A percentile compares a stretch with the other conserved stretches of the same genome.
phyloP scores from a whole-genome alignment of 208 protist species.

The Naegleria lovaniensis region DNA sequence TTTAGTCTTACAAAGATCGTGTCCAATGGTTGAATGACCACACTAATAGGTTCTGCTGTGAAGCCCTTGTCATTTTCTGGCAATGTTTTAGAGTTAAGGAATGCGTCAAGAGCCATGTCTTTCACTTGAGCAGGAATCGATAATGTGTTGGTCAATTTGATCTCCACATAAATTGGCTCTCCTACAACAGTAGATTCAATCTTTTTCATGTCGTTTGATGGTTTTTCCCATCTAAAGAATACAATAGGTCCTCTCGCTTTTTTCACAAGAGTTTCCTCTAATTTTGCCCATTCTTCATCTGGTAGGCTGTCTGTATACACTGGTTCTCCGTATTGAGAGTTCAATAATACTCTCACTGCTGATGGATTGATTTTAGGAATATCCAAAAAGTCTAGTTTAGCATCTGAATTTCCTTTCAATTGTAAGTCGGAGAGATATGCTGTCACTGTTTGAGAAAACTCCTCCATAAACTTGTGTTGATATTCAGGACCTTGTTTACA shows the following conservation, averaged over 20 bases:
- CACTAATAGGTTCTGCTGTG: not conserved
- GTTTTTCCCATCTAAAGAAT: not conserved
- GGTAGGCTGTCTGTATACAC: not conserved
- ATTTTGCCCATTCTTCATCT: not conserved
- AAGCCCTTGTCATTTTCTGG: not conserved
- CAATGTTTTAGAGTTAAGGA: not conserved
- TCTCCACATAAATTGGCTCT: slow-evolving; percentile 18
- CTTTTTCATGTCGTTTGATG: not conserved
- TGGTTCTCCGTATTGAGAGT: slow-evolving; percentile 17
- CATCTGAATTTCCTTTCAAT: not conserved
- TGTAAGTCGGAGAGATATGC: not conserved
- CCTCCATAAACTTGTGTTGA: not conserved
- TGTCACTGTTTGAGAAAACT: not conserved
- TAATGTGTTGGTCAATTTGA: not conserved
- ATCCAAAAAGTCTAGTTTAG: not conserved
- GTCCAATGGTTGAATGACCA: not conserved
- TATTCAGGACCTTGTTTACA: slow-evolving; percentile 15
- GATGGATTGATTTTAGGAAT: not conserved
- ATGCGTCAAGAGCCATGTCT: not conserved
- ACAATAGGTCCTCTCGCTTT: not conserved
- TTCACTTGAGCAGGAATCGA: not conserved
- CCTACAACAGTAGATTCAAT: not conserved
- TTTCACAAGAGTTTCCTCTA: slow-evolving; percentile 6
- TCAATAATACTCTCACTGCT: not conserved
- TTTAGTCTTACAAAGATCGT: not conserved